These are phyloP conservation scores for Cinchona pubescens DNA, from an alignment of 257 asterid species.

Conservation along the genomic window DNA sequence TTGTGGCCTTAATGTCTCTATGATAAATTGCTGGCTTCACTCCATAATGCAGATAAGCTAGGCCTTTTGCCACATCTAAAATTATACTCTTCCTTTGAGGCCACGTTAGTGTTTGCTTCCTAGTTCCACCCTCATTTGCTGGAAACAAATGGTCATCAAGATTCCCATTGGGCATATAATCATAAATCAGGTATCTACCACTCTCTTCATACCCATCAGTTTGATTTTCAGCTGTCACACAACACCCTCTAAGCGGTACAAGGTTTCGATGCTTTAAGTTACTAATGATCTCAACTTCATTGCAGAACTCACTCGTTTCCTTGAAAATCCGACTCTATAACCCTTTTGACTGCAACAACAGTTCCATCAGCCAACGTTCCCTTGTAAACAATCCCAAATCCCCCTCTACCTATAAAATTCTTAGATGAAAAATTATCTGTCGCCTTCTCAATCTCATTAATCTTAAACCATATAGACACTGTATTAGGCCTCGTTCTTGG, in stretches of 20 bases:
- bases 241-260: slow-evolving; percentile 83
- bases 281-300: slow-evolving; percentile 93
- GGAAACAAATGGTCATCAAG: slow-evolving; percentile 74
- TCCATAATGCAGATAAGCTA: slow-evolving; percentile 76
- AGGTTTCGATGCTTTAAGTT: slow-evolving; percentile 85
- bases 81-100: slow-evolving; percentile 74
- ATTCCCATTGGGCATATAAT: slow-evolving; percentile 85
- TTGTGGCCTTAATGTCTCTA: slow-evolving; percentile 82
- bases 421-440: slow-evolving; percentile 54
- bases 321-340: slow-evolving; percentile 66
- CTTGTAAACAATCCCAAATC: slow-evolving; percentile 75
- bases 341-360: slow-evolving; percentile 65
- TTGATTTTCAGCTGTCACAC: slow-evolving; percentile 48
- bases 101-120: slow-evolving; percentile 51
- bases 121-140: slow-evolving; percentile 11
- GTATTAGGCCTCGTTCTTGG: slow-evolving; percentile 63
- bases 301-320: slow-evolving; percentile 75
- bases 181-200: slow-evolving; percentile 49
- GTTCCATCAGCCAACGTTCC: slow-evolving; percentile 72
- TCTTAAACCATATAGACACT: slow-evolving; percentile 64
- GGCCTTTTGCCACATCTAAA: slow-evolving; percentile 77
- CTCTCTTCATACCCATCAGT: slow-evolving; percentile 14
- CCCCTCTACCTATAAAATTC: slow-evolving; percentile 84
- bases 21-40: slow-evolving; percentile 83
- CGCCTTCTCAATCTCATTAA: slow-evolving; percentile 75